phyloP scores from a whole-genome alignment of 2,329 filamentous ascomycete genomes.

The Penicillium occitanis region DNA sequence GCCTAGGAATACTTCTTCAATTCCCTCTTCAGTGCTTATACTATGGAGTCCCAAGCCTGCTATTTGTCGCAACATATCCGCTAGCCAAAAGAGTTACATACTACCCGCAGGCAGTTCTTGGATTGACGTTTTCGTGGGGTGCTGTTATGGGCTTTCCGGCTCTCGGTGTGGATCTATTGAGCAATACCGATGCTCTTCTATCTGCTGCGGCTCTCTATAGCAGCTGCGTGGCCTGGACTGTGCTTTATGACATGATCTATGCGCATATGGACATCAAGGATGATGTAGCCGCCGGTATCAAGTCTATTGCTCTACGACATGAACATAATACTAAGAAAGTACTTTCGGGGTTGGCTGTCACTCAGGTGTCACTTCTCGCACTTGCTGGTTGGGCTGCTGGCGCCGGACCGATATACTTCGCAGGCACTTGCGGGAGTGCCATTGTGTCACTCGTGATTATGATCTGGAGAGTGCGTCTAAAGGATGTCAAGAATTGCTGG shows the following conservation, averaged over 20 bases:
- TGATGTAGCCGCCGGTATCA: constrained; percentile 51
- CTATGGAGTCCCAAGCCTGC: constrained; percentile 46
- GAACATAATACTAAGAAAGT: constrained; percentile 49
- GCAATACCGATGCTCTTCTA: constrained; percentile 36
- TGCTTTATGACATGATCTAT: constrained; percentile 54
- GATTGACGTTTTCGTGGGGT: constrained; percentile 53
- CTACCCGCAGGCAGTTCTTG: constrained; percentile 54
- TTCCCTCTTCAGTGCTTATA: constrained; percentile 45
- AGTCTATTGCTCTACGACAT: constrained; percentile 52
- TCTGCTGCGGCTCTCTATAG: constrained; percentile 46
- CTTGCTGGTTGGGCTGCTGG: constrained; percentile 50
- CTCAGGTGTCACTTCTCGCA: constrained; percentile 46
- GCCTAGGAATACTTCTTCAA: constrained; percentile 45
- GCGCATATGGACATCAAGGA: constrained; percentile 55
- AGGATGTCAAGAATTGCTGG: constrained; percentile 60
- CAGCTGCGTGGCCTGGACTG: constrained; percentile 51
- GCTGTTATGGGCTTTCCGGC: constrained; percentile 51
- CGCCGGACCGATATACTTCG: constrained; percentile 59
- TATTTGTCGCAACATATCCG: constrained; percentile 51
- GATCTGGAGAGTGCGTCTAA: constrained; percentile 59
- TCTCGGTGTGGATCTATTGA: constrained; percentile 47
- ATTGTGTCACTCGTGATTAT: constrained; percentile 56
- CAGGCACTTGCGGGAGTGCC: constrained; percentile 59
- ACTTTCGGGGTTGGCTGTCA: constrained; percentile 41
- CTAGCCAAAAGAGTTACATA: constrained; percentile 55